Evolutionary conservation across 2,329 filamentous ascomycete species (phyloP), one percentile per base, ranked within the genome.

Genomic region (Colletotrichum echinochloae): DNA sequence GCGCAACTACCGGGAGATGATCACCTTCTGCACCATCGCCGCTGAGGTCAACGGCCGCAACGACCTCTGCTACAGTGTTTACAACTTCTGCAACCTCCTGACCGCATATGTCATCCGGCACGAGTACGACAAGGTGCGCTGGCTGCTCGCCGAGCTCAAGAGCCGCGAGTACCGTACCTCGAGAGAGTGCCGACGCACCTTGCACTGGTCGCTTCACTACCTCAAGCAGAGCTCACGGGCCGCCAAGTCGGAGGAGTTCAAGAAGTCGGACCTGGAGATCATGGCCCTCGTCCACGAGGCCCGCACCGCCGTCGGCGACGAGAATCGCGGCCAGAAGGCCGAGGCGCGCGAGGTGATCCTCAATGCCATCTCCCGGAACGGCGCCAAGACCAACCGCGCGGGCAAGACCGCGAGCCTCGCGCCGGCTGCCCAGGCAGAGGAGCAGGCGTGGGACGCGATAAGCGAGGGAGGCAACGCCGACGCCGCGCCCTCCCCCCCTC

Each of bases 71-170:
- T 83, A 81, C 74, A 81, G 74, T 72, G 75, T 78, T 55, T 76
- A 77, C 74, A 83, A 81, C 70, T 83, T 83, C 74, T 69, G 77
- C 37, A 81, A 77, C 48, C 76, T 83, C 23, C 69, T 83, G 30
- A 77, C 76, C 62, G 74, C 78, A 6, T 80, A 80, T 72, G 80
- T 77, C 1, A 74, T 72, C n/a, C 74, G 71, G 8, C 73, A 74
- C 63, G 68, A 69, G 30, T 83, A 83, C 63, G 64, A 72, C 9
- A 75, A 76, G 20, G 72, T 83, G 26, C 70, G 73, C 41, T 74
- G 73, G 41, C 70, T 83, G n/a, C 65, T 83, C 7, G 35, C 49
- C 23, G 65, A 72, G 59, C 54, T 73, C 23, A 35, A 28, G 49
- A n/a, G 33, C 4, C 68, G 63, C 35, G 56, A 70, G 23, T 74